Evolutionary conservation across 345 rosid species (phyloP), one percentile per base, ranked within the genome.

Genomic region (Citropsis articulata): DNA sequence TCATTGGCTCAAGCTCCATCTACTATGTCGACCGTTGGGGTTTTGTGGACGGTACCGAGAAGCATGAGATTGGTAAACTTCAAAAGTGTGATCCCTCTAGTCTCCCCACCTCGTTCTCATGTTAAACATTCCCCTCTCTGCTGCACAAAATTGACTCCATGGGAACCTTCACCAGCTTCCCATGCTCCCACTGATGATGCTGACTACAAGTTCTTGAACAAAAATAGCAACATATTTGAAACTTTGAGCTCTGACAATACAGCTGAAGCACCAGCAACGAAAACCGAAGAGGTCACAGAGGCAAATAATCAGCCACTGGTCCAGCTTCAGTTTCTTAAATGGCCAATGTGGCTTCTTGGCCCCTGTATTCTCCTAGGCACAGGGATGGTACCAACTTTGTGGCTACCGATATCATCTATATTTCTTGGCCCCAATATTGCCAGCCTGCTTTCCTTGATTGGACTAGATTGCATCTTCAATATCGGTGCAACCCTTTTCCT

Each of bases 261-360:
- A 0, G 83, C 83, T 25, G 93, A 89, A 81, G 75, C 86, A 59
- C 78, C 78, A 55, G 72, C 27, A 55, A 60, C 75, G 35, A 75
- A 76, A 25, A 67, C 63, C 12, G 77, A 73, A 78, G 87, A 82
- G 76, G 73, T 38, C 64, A 24, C 82, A 22, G 81, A 78, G 10
- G 53, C 83, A 3, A 80, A 42, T 65, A 73, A 78, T 25, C 83
- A 70, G 63, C 77, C 75, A 64, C 61, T 56, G 2, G 53, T 68
- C 25, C 84, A 84, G 69, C 33, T 80, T 85, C 90, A 91, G 85
- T 82, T 92, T 75, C 88, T 93, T 30, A 91, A 92, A 78, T 92
- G 95, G 99, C 94, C 98, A 25, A 66, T 92, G 85, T 93, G 99
- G 99, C 82, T 93, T 66, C 79, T 95, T 42, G 99, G 98, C 31